Conservation (phyloP, 768 basidiomycete genomes). For the Melanogaster broomeanus region DNA sequence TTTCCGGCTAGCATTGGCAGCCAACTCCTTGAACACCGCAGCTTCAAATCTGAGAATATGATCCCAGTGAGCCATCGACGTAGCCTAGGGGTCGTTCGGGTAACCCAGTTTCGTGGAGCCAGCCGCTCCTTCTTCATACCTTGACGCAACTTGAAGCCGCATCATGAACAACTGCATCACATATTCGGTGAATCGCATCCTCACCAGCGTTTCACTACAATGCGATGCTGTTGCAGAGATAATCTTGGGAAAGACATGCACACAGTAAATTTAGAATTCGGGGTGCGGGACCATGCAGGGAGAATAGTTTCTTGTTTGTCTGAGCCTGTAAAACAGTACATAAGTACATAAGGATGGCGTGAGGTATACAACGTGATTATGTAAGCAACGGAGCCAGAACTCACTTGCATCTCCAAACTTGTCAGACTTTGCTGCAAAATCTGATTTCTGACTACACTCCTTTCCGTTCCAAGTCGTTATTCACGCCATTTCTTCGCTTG, state of each 20-base stretch:
- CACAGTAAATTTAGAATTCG: not conserved
- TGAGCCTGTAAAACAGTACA: constrained; percentile 83
- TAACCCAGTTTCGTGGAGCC: constrained; percentile 79
- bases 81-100: constrained; percentile 62
- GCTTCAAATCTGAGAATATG: constrained; percentile 74
- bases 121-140: constrained; percentile 82
- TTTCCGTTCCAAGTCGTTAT: constrained; percentile 45
- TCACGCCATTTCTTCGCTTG: constrained; percentile 70
- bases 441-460: constrained; percentile 54
- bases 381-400: too few species aligned
- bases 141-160: constrained; percentile 81
- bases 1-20: constrained; percentile 81
- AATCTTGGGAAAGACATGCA: constrained; percentile 51
- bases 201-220: constrained; percentile 86
- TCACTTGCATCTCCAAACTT: too few species aligned
- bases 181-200: constrained; percentile 89
- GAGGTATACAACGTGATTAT: too few species aligned
- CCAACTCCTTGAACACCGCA: too few species aligned
- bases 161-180: constrained; percentile 85
- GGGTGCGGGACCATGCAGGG: too few species aligned
- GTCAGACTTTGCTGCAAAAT: constrained; percentile 58
- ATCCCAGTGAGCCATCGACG: constrained; percentile 52
- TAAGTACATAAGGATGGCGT: too few species aligned
- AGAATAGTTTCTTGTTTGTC: too few species aligned
- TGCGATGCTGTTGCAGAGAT: constrained; percentile 86